Evolutionary conservation across 73 alveolate genomes (phyloP), one percentile per base, ranked within the genome.

Genomic region (Tetrahymena thermophila): DNA sequence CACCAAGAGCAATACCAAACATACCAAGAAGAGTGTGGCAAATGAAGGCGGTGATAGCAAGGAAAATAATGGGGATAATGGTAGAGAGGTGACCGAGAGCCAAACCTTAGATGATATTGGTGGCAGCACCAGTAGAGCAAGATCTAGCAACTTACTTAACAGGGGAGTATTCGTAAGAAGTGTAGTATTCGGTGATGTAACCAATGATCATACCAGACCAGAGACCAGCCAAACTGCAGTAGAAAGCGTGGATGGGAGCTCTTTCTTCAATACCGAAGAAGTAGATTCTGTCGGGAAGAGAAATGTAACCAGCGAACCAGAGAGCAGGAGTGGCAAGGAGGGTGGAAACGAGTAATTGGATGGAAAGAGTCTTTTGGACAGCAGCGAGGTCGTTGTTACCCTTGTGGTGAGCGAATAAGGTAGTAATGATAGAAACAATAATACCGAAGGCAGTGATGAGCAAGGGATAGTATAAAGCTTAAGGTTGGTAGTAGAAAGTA

Each of bases 381-480:
- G 97, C 97, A 94, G 96, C 94, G 96, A 97, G 94, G 17, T 35
- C 57, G 93, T 93, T 83, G 93, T 96, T 98, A 56, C 44, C 93
- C 94, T 97, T 97, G 89, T 83, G 43, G 85, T 85, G 94, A 43
- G 95, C 97, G 23, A 89, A 31, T 4, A 95, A 71, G 35, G 97
- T 85, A 10, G 94, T 94, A 14, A 85, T 37, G 31, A 83, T 14
- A 31, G 93, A 94, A 85, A 95, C 95, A 25, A 95, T 28, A 34
- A 95, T 95, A 50, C 99, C 99, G 84, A 98, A 93, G n/a, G 98
- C 98, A 83, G 98, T 94, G 94, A 98, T 97, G 96, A 98, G 56
- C 56, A 98, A 94, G 28, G 99, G 99, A 93, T 83, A 98, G 96
- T 97, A 97, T 43, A 97, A 96, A 8, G 98, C 97, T 25, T 96